Evolutionary conservation across 2,329 filamentous ascomycete species (phyloP).

Genomic region (Byssoonygena ceratinophila): DNA sequence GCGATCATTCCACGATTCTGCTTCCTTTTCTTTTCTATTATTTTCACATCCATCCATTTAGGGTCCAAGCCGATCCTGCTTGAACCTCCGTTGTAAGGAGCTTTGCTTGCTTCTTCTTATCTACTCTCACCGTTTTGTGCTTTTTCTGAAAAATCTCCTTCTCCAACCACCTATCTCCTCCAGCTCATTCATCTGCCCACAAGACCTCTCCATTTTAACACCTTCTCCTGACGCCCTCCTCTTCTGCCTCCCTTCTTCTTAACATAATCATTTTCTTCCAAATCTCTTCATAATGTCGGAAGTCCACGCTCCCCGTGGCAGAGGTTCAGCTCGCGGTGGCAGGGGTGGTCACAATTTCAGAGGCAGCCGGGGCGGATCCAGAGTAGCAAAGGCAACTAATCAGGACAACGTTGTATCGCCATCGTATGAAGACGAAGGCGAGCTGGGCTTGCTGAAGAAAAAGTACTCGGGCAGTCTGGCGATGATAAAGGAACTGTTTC

Average conservation of each 20-base stretch:
- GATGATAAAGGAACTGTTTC: conserved; percentile 84
- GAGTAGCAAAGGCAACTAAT: conserved; percentile 64
- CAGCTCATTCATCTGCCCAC: conserved; percentile 5
- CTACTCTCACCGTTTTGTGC: neutral
- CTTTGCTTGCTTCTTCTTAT: neutral
- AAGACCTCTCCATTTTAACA: conserved; percentile 3
- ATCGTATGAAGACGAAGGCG: conserved; percentile 69
- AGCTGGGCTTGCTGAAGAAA: conserved; percentile 85
- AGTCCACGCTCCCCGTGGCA: conserved; percentile 76
- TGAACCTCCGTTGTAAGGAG: conserved; percentile 16
- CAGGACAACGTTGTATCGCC: conserved; percentile 51
- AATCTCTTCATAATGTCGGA: conserved; percentile 65
- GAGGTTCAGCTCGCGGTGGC: conserved; percentile 80
- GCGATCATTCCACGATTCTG: conserved; percentile 15
- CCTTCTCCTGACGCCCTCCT: neutral
- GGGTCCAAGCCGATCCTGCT: conserved; percentile 4
- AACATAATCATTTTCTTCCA: conserved; percentile 6
- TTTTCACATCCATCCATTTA: neutral
- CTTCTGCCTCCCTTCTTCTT: conserved; percentile 20
- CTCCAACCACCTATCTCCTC: neutral
- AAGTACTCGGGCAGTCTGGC: conserved; percentile 69
- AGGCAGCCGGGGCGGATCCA: conserved; percentile 58
- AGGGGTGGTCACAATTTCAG: conserved; percentile 61
- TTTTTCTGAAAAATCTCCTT: conserved; percentile 6
- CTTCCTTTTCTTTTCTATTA: conserved; percentile 15